Evolutionary conservation across 208 protist genomes (phyloP), one percentile per base, ranked within the genome.

Genomic region (Trypanosoma mega): DNA sequence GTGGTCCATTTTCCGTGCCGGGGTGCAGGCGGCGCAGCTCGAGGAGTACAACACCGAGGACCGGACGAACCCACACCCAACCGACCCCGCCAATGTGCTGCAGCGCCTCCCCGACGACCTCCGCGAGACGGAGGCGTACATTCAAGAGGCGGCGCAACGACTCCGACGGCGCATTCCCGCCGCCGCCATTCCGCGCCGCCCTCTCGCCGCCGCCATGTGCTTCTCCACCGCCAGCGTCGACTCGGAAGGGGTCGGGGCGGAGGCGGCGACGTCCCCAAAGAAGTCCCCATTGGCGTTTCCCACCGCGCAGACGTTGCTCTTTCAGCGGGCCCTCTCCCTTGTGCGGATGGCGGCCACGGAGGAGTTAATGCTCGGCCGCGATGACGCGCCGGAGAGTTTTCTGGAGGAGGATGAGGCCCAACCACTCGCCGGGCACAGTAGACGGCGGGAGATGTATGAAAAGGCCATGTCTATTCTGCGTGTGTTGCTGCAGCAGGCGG

Each of bases 401-500:
- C 47, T 55, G 34, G 63, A 56, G 26, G 54, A 55, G 14, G 45
- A 46, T 29, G 52, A 55, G 18, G 46, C 26, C 20, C 41, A 41
- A 39, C 39, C 21, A 12, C 23, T 56, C 4, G 18, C 6, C 2
- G 23, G 37, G 33, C 37, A 26, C 20, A 2, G 9, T 18, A 45
- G 33, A 2, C 34, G 52, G 21, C 39, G 47, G 41, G 23, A 26
- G 12, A 53, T 18, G 29, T 72, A 65, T 71, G 70, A 62, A 55
- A 33, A 34, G 49, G 74, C 74, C 5, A 63, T 81, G 31, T 69
- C 71, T 3, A 63, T 88, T 50, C 56, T 88, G 50, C 81, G 74
- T 6, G 56, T 88, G 31, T 29, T 88, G 34, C 48, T 80, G 50
- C 75, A 82, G 61, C 81, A 78, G 34, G 69, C 69, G 0, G 72